A percentile compares a stretch with the other conserved stretches of the same genome.
These are phyloP conservation scores for Trebouxia gelatinosa DNA, from an alignment of 163 green algal species.

Conservation along the genomic window DNA sequence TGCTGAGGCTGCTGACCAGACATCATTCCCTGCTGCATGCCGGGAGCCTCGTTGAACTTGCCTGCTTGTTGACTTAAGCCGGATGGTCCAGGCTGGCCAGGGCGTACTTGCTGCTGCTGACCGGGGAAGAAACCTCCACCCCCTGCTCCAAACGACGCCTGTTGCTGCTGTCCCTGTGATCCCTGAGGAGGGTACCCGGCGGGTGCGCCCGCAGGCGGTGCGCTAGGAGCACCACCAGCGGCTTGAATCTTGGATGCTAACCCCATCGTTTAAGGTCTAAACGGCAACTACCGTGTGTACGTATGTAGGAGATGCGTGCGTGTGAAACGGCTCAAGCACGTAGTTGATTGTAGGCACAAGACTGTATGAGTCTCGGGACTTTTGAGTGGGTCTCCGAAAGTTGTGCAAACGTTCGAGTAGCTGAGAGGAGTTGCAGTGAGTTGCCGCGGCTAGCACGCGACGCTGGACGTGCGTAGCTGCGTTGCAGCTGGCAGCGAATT, in stretches of 20 bases:
- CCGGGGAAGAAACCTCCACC: not conserved
- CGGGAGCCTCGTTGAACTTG: not conserved
- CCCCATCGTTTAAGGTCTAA: conserved; percentile 12
- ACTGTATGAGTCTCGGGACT: too few species aligned
- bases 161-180: not conserved
- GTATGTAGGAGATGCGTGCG: too few species aligned
- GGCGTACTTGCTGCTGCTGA: conserved; percentile 3
- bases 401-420: too few species aligned
- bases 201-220: not conserved
- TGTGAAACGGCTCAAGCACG: too few species aligned
- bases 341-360: too few species aligned
- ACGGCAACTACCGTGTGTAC: too few species aligned
- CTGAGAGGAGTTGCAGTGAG: too few species aligned
- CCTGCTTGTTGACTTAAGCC: not conserved
- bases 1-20: not conserved
- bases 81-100: not conserved
- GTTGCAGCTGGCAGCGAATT: too few species aligned
- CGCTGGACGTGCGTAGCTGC: too few species aligned
- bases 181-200: conserved; percentile 8
- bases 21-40: conserved; percentile 1
- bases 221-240: not conserved
- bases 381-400: too few species aligned
- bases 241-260: conserved; percentile 19
- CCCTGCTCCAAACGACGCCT: too few species aligned
- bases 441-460: too few species aligned